Evolutionary conservation across 2,329 filamentous ascomycete species (phyloP).

Genomic region (Penicillium sp.): DNA sequence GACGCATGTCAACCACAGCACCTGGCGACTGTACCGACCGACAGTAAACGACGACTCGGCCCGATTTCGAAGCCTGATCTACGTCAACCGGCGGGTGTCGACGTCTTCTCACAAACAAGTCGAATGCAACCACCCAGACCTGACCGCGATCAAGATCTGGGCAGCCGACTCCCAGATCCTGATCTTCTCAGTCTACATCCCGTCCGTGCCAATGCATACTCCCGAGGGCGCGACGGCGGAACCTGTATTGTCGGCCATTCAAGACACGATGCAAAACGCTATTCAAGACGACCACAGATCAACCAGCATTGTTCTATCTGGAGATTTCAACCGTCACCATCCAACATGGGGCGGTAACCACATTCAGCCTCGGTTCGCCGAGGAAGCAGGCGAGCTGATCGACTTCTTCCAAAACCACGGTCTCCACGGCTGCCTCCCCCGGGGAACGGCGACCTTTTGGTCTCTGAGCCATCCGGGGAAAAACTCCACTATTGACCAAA

Average conservation of each 20-base stretch:
- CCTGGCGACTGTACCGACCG: constrained; percentile 24
- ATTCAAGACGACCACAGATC: background rate
- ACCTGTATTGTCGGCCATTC: background rate
- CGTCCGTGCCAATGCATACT: background rate
- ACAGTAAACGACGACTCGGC: constrained; percentile 11
- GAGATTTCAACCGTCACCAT: constrained; percentile 4
- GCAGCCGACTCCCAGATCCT: constrained; percentile 15
- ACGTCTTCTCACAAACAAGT: constrained; percentile 25
- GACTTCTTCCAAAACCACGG: constrained; percentile 7
- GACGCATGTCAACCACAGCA: constrained; percentile 25
- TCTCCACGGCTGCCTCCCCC: constrained; percentile 12
- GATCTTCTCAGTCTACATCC: constrained; percentile 19
- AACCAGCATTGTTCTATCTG: too few species aligned
- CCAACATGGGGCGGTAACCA: constrained; percentile 5
- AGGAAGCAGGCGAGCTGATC: constrained; percentile 9
- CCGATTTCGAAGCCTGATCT: constrained; percentile 24
- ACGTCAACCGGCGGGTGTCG: constrained; percentile 23
- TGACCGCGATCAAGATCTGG: constrained; percentile 23
- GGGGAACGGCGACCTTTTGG: constrained; percentile 8
- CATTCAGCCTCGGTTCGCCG: constrained; percentile 4
- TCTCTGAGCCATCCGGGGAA: constrained; percentile 9
- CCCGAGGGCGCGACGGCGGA: background rate
- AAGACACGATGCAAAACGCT: too few species aligned
- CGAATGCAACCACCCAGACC: constrained; percentile 23
- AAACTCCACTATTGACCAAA: constrained; percentile 15